Percentiles rank a stretch among this genome's conserved stretches.
phyloP scores from a whole-genome alignment of 176 grass and related monocot genomes.

The Pontederia crassipes region DNA sequence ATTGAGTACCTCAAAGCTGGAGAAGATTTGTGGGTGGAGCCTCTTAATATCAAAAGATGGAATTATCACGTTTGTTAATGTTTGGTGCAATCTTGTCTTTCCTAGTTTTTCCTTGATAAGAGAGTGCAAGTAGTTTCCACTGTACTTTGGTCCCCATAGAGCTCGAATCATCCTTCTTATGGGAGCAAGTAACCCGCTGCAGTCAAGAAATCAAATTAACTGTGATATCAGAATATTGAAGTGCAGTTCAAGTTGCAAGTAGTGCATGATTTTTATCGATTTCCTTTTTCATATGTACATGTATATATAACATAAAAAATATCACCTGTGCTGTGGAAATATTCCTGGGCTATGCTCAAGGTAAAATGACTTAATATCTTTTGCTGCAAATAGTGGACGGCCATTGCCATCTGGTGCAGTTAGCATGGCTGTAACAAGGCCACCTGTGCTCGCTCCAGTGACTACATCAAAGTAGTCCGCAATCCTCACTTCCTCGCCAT shows the following conservation, averaged over 20 bases:
- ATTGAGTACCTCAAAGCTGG: slow-evolving; percentile 41
- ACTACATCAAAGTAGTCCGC: slow-evolving; percentile 81
- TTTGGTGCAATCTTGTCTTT: slow-evolving; percentile 49
- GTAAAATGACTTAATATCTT: slow-evolving; percentile 80
- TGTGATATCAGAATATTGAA: no score
- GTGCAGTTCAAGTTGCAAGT: not conserved
- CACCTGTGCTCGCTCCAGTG: slow-evolving; percentile 74
- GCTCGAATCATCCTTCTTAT: slow-evolving; percentile 44
- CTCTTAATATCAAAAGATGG: slow-evolving; percentile 80
- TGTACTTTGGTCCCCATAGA: slow-evolving; percentile 55
- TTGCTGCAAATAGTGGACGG: slow-evolving; percentile 62
- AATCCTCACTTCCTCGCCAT: slow-evolving; percentile 64
- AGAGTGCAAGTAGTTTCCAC: slow-evolving; percentile 78
- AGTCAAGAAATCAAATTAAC: slow-evolving; percentile 22
- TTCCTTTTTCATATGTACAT: not conserved
- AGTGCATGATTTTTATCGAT: not conserved
- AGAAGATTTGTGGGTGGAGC: slow-evolving; percentile 77
- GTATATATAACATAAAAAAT: slow-evolving; percentile 6
- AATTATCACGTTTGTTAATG: slow-evolving; percentile 72
- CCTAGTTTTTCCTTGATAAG: slow-evolving; percentile 57
- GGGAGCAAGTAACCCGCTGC: slow-evolving; percentile 44
- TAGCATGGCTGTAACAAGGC: slow-evolving; percentile 67
- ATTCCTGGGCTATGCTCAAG: slow-evolving; percentile 50
- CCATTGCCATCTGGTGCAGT: slow-evolving; percentile 41
- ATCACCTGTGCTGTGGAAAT: slow-evolving; percentile 59